These are phyloP conservation scores for Fusarium proliferatum DNA, from an alignment of 2,329 filamentous ascomycete genomes.

Conservation along the genomic window DNA sequence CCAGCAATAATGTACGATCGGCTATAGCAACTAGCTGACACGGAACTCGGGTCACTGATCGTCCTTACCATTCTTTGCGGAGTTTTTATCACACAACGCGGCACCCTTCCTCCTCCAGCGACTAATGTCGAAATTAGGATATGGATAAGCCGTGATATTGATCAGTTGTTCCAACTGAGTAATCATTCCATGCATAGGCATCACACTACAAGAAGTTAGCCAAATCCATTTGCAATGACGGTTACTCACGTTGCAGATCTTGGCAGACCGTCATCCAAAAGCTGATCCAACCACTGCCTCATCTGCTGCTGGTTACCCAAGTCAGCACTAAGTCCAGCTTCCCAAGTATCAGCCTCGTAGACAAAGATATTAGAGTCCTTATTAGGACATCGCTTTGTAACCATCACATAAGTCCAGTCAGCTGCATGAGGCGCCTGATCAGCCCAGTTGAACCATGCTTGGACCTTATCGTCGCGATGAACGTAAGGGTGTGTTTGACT, in stretches of 20 bases:
- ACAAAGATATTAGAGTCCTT: background rate
- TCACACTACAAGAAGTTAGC: background rate
- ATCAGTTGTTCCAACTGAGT: background rate
- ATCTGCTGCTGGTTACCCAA: background rate
- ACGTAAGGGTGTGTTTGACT: constrained; percentile 24
- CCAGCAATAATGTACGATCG: too few relatives aligned
- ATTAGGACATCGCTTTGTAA: background rate
- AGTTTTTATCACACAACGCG: too few relatives aligned
- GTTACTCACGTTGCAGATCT: background rate
- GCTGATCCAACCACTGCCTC: background rate
- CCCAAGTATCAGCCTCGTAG: background rate
- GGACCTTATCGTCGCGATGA: background rate
- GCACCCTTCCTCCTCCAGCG: background rate
- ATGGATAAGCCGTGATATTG: background rate
- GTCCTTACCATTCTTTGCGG: too few relatives aligned
- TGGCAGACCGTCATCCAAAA: background rate
- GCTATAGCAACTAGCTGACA: too few relatives aligned
- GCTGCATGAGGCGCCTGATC: constrained; percentile 8
- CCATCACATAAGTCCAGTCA: constrained; percentile 25
- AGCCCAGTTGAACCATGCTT: constrained; percentile 27
- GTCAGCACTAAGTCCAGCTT: background rate
- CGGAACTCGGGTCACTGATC: background rate
- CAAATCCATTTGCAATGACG: rapidly evolving
- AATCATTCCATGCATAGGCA: background rate
- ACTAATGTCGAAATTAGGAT: background rate